Conservation (phyloP, 116 monocot species). For the Zostera marina region DNA sequence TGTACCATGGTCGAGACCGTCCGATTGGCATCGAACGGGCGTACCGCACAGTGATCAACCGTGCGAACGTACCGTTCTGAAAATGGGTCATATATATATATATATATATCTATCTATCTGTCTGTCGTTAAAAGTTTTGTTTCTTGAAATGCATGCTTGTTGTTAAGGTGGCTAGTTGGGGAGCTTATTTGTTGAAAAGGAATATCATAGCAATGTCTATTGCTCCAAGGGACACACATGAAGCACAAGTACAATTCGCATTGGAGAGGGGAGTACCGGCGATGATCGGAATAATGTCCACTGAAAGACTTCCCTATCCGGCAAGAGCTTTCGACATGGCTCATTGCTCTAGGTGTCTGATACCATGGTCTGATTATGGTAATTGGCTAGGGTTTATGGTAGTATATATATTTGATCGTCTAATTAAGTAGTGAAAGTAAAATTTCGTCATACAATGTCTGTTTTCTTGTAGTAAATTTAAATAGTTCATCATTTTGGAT, state of each 20-base stretch:
- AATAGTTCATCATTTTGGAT: no score
- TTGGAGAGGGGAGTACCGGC: slow-evolving; percentile 44
- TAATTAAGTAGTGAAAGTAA: no score
- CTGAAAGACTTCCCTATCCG: slow-evolving; percentile 23
- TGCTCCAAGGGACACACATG: slow-evolving; percentile 39
- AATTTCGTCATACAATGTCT: no score
- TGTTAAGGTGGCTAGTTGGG: slow-evolving; percentile 39
- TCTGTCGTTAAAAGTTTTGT: background rate
- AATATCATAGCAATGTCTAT: slow-evolving; percentile 33
- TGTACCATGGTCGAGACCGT: no score
- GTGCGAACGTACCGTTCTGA: no score
- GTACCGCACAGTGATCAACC: no score
- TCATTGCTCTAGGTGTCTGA: slow-evolving; percentile 29
- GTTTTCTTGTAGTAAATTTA: no score
- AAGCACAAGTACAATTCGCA: slow-evolving; percentile 39
- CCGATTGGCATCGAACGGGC: no score
- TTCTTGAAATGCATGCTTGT: background rate
- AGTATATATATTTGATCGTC: no score
- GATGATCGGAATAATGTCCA: slow-evolving; percentile 37
- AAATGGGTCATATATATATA: no score
- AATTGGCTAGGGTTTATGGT: no score
- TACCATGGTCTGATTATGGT: slow-evolving; percentile 26
- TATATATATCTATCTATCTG: no score
- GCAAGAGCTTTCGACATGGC: slow-evolving; percentile 36
- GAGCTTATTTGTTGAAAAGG: slow-evolving; percentile 36